Conservation (phyloP, 2,329 filamentous ascomycete species). For the Hypomyces perniciosus region DNA sequence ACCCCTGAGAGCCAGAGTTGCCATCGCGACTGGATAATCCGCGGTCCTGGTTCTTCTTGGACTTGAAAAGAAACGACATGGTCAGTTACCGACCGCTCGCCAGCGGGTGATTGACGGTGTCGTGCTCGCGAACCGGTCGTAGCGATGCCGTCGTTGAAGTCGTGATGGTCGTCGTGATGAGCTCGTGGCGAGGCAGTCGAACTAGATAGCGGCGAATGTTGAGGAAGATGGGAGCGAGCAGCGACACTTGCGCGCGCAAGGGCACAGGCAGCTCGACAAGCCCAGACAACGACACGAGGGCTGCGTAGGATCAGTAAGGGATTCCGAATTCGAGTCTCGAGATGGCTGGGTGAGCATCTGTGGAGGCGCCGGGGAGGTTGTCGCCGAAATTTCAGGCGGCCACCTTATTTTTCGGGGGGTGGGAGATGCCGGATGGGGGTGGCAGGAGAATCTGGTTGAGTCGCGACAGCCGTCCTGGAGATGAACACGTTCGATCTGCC, state of each 20-base stretch:
- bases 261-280: constrained; percentile 16
- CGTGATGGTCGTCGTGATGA: background rate
- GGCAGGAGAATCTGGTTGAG: background rate
- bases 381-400: constrained; percentile 29
- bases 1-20: constrained; percentile 41
- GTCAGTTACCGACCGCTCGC: constrained; percentile 37
- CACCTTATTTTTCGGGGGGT: constrained; percentile 28
- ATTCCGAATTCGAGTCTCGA: constrained; percentile 31
- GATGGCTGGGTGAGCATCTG: constrained; percentile 43
- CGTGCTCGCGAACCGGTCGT: constrained; percentile 14
- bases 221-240: constrained; percentile 6
- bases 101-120: constrained; percentile 23
- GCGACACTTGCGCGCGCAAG: constrained; percentile 11
- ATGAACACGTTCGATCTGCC: background rate
- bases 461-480: background rate
- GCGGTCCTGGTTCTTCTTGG: constrained; percentile 68
- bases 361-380: constrained; percentile 25
- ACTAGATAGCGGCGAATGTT: constrained; percentile 3
- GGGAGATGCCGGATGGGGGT: constrained; percentile 12
- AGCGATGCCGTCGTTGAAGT: background rate
- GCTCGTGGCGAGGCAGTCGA: background rate
- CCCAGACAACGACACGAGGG: constrained; percentile 18
- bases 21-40: constrained; percentile 50
- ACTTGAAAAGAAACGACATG: constrained; percentile 81
- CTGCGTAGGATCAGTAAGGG: constrained; percentile 24